phyloP scores from a whole-genome alignment of 164 flowering plant species.

The Platanus orientalis region DNA sequence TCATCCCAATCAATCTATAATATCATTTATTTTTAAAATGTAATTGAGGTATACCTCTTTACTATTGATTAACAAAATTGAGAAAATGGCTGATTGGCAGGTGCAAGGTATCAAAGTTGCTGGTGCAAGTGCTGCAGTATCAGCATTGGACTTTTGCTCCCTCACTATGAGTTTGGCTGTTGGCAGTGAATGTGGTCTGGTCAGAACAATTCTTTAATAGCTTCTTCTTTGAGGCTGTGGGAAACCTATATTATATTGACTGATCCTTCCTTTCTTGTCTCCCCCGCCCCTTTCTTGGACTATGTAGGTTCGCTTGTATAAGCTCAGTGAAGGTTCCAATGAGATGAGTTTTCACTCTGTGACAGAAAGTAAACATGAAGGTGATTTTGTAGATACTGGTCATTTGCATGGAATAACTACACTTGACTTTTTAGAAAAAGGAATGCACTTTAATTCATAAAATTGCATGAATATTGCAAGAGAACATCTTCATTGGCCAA shows the following conservation, averaged over 20 bases:
- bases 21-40: not conserved
- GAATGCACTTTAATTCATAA: too few species aligned
- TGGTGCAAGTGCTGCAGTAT: constrained; percentile 51
- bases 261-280: constrained; percentile 9
- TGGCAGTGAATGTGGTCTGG: constrained; percentile 83
- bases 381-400: constrained; percentile 10
- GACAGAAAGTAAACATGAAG: constrained; percentile 39
- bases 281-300: not conserved
- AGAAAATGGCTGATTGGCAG: constrained; percentile 36
- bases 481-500: too few species aligned
- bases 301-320: constrained; percentile 58
- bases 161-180: constrained; percentile 52
- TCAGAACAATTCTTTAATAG: constrained; percentile 30
- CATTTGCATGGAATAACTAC: not conserved
- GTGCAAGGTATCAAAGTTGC: constrained; percentile 42
- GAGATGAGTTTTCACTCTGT: constrained; percentile 47
- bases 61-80: not conserved
- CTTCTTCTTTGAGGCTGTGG: not conserved
- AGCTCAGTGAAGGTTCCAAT: constrained; percentile 33
- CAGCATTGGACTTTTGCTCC: constrained; percentile 60
- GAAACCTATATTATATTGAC: constrained; percentile 3
- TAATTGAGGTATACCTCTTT: constrained; percentile 3
- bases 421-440: too few species aligned
- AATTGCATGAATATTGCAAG: too few species aligned
- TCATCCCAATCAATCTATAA: not conserved